Evolutionary conservation across 805 yeast species (phyloP), one percentile per base, ranked within the genome.

Genomic region (Middelhovenomyces tepae): DNA sequence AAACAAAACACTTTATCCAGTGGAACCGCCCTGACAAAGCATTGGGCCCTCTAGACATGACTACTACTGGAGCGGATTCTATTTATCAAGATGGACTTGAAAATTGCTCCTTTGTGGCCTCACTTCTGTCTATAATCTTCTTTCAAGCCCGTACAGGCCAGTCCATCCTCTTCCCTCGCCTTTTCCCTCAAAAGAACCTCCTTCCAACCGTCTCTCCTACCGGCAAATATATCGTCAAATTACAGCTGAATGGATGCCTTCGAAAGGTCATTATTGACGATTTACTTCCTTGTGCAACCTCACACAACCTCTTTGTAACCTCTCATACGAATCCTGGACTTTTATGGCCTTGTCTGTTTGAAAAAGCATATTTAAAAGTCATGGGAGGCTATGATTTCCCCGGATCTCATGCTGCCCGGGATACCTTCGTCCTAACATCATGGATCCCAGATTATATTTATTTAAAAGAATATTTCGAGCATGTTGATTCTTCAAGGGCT

Each of bases 371-470:
- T 47, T 57, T 85, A 38, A 71, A 72, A 44, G 51, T 78, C 0
- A 54, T 65, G 55, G 72, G 74, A 1, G 79, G 84, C 3, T 78
- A 78, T 45, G 60, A 60, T n/a, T 70, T 75, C 29, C 47, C 51
- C 1, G 95, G 95, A 0, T 83, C 94, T 0, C 83, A 85, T 50
- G 72, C 82, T 47, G 79, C 80, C 2, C 59, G 67, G 9, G 95
- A 82, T 47, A 68, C 81, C 0, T 82, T 59, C 45, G 54, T 73
- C 26, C 43, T 86, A 2, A 63, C 75, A 2, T 85, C 87, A 1
- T 85, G 81, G 77, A 51, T 78, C 5, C 94, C 95, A 0, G 86
- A 82, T 38, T 65, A 64, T 33, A 38, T 59, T 2, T 39, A 52
- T 2, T 43, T 60, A 1, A 50, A 59, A 1, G 50, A 61, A 6